Percentiles rank a stretch among this genome's conserved stretches.
phyloP scores from a whole-genome alignment of 306 rosid species.

The Lotus japonicus region DNA sequence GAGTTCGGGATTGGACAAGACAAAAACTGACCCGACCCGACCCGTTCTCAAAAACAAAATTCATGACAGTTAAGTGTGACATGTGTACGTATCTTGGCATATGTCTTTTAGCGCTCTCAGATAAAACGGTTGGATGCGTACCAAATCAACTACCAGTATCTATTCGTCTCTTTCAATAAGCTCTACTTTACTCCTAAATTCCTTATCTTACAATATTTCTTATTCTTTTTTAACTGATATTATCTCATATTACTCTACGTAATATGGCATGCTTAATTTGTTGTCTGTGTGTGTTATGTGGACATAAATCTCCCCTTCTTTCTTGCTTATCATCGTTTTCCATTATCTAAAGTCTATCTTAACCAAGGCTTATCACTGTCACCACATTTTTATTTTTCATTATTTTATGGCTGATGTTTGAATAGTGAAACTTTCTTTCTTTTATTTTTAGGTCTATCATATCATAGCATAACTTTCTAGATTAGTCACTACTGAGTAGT shows the following conservation, averaged over 20 bases:
- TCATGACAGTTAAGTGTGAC: no score
- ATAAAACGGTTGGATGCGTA: conserved; percentile 8
- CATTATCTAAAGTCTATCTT: not conserved
- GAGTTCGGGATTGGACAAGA: no score
- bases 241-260: not conserved
- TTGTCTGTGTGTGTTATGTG: not conserved
- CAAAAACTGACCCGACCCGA: no score
- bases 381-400: not conserved
- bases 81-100: conserved; percentile 1
- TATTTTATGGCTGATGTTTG: conserved; percentile 7
- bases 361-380: not conserved
- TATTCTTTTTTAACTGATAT: not conserved
- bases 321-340: not conserved
- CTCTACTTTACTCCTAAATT: not conserved
- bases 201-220: not conserved
- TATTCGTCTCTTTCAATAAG: conserved; percentile 1
- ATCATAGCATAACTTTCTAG: not conserved
- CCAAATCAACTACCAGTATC: conserved; percentile 10
- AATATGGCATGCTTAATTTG: not conserved
- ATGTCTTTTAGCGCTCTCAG: not conserved
- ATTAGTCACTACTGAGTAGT: not conserved
- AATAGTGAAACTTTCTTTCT: not conserved
- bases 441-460: no score
- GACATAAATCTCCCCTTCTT: not conserved
- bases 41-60: no score